phyloP scores from a whole-genome alignment of 352 stramenopile species.

The Phytophthora tubulina region DNA sequence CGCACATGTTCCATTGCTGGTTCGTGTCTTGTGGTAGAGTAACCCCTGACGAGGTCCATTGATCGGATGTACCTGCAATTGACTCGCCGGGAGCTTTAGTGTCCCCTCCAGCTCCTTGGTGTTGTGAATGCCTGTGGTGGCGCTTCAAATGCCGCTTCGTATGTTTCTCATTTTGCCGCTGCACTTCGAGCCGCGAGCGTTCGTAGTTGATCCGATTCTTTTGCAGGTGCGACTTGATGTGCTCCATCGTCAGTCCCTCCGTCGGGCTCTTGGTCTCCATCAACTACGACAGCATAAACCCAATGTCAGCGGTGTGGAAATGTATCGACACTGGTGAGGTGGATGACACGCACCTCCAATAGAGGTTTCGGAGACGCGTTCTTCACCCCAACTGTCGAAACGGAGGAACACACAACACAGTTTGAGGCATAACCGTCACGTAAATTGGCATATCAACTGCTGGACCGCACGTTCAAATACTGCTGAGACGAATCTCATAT shows the following conservation, averaged over 20 bases:
- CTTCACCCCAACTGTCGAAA: conserved; percentile 30
- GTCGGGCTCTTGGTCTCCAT: conserved; percentile 27
- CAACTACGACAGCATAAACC: conserved; percentile 8
- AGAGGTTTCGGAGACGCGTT: conserved; percentile 38
- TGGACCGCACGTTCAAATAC: conserved; percentile 29
- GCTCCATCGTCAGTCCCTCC: conserved; percentile 24
- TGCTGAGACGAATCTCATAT: conserved; percentile 34
- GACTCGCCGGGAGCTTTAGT: background rate
- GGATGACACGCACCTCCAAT: conserved; percentile 21
- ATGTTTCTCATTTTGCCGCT: conserved; percentile 28
- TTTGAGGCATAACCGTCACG: conserved; percentile 14
- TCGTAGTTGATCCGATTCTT: conserved; percentile 42
- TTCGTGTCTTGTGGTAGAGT: conserved; percentile 1
- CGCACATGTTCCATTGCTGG: conserved; percentile 19
- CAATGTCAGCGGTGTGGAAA: background rate
- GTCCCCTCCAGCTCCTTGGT: background rate
- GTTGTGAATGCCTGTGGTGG: background rate
- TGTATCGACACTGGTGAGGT: background rate
- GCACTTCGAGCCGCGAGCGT: conserved; percentile 23
- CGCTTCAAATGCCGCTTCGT: conserved; percentile 23
- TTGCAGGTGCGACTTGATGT: conserved; percentile 42
- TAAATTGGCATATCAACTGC: background rate
- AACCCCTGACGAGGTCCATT: background rate
- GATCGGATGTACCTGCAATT: background rate
- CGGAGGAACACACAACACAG: background rate